These are phyloP conservation scores for Geranomyces michiganensis DNA, from an alignment of 192 early-diverging fungal genomes.

Conservation along the genomic window DNA sequence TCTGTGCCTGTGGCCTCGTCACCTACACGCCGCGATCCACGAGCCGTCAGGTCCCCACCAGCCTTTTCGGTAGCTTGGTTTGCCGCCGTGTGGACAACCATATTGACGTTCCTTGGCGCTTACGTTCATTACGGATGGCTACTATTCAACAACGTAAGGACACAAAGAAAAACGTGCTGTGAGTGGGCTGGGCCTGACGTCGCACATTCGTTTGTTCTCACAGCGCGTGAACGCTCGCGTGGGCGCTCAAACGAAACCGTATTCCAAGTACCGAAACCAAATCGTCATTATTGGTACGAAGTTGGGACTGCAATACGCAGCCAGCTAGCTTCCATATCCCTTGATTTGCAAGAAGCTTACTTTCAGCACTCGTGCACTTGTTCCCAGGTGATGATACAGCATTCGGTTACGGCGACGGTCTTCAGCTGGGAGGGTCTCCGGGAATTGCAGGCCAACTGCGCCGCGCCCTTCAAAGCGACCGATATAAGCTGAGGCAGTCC, in stretches of 20 bases:
- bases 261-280: slow-evolving; percentile 30
- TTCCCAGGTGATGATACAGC: slow-evolving; percentile 43
- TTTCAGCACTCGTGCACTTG: neutral
- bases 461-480: slow-evolving; percentile 20
- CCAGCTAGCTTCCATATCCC: neutral
- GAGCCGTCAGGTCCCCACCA: no score
- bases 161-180: no score
- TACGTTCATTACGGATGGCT: slow-evolving; percentile 2
- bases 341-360: neutral
- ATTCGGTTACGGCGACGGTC: slow-evolving; percentile 39
- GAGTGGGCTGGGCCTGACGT: no score
- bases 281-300: slow-evolving; percentile 38
- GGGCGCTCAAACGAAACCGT: slow-evolving; percentile 19
- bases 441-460: slow-evolving; percentile 40
- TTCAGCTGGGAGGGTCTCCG: slow-evolving; percentile 17
- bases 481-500: slow-evolving; percentile 38
- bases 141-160: neutral
- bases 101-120: neutral
- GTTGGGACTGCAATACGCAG: no score
- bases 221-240: neutral
- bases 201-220: no score
- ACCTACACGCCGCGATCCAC: no score
- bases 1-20: no score
- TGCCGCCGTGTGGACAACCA: neutral
- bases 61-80: no score